phyloP scores from a whole-genome alignment of 805 yeast species.

The Zygosaccharomyces gambellarensis region DNA sequence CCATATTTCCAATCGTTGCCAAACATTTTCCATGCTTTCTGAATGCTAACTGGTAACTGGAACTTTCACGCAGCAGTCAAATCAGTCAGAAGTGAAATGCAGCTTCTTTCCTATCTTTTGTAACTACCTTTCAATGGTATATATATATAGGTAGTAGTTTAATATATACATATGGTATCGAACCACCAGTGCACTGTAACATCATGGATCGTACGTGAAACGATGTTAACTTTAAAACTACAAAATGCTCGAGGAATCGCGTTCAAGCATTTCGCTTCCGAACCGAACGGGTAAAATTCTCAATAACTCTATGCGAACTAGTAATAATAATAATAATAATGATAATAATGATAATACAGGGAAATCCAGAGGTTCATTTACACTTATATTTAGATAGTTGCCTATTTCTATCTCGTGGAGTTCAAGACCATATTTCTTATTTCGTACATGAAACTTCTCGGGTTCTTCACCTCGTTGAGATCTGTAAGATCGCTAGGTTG shows the following conservation, averaged over 20 bases:
- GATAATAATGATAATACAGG: not conserved
- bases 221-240: not conserved
- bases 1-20: constrained; percentile 26
- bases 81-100: too few relatives aligned
- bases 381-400: not conserved
- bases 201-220: not conserved
- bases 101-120: not conserved
- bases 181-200: not conserved
- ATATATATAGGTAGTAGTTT: not conserved
- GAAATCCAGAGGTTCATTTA: not conserved
- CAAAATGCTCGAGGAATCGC: not conserved
- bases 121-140: not conserved
- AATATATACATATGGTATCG: not conserved
- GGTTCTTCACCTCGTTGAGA: constrained; percentile 14
- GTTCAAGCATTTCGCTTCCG: not conserved
- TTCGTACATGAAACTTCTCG: constrained; percentile 31
- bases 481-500: constrained; percentile 5
- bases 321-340: not conserved
- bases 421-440: constrained; percentile 34
- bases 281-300: not conserved
- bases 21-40: constrained; percentile 16
- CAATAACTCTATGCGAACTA: not conserved
- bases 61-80: too few relatives aligned
- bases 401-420: constrained; percentile 25
- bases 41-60: not conserved